Conservation (phyloP, 148 eudicot genomes). For the Oxyria digyna region DNA sequence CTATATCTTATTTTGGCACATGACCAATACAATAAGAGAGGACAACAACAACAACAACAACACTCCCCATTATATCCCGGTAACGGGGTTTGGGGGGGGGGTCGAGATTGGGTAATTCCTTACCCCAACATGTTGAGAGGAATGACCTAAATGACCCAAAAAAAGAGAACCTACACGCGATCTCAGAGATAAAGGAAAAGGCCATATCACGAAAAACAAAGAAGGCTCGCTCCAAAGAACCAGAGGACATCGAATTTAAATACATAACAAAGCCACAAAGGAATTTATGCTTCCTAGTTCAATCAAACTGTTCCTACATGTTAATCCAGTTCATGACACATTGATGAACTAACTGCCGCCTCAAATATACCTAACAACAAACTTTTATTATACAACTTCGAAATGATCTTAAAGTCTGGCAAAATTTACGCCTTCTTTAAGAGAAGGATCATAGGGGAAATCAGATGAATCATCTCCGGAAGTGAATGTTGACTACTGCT, state of each 20-base stretch:
- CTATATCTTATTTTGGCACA: not conserved
- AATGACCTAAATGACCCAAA: no score
- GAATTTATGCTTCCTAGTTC: not conserved
- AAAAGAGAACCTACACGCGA: no score
- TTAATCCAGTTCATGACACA: not conserved
- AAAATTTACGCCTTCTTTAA: conserved; percentile 6
- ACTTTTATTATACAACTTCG: not conserved
- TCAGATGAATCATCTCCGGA: conserved; percentile 41
- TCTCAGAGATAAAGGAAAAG: no score
- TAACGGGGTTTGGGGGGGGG: no score
- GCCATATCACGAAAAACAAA: no score
- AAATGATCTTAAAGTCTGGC: not conserved
- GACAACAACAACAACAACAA: no score
- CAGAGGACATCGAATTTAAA: not conserved
- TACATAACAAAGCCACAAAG: not conserved
- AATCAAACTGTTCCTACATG: not conserved
- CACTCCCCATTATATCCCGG: no score
- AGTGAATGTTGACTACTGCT: conserved; percentile 87
- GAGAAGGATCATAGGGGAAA: not conserved
- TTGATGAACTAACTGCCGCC: not conserved
- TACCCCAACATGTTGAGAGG: no score
- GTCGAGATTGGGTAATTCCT: no score
- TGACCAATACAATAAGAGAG: not conserved
- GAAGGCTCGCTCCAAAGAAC: no score
- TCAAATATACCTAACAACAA: not conserved